Conservation (phyloP, 495 filamentous ascomycete species). For the Achaetomiella virescens region DNA sequence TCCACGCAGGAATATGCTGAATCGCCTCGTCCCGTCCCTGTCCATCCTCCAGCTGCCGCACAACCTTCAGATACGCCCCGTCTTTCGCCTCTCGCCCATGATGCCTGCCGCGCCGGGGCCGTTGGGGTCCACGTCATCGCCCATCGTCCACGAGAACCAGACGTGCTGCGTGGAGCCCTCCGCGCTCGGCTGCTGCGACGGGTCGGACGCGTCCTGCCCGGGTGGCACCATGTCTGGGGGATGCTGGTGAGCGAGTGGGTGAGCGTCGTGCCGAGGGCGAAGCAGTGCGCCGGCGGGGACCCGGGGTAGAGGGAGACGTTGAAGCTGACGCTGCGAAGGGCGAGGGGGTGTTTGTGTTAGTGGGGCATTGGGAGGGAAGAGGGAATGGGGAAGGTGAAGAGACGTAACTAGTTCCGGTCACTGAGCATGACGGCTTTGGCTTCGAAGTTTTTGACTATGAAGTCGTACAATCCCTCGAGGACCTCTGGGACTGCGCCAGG, state of each 20-base stretch:
- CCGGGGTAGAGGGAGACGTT: conserved; percentile 12
- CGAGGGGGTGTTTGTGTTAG: not conserved
- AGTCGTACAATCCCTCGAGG: conserved; percentile 10
- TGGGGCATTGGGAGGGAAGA: not conserved
- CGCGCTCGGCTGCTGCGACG: not conserved
- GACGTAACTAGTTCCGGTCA: conserved; percentile 24
- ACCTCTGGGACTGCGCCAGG: not conserved
- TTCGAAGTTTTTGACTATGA: conserved; percentile 19
- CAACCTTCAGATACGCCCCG: conserved; percentile 2
- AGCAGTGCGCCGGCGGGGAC: conserved; percentile 9
- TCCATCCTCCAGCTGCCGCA: conserved; percentile 11
- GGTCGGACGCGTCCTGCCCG: not conserved
- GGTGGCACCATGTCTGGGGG: conserved; percentile 18
- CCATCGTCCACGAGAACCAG: conserved; percentile 19
- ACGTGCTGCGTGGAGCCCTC: not conserved
- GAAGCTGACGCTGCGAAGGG: conserved; percentile 19
- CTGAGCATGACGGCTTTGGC: conserved; percentile 21
- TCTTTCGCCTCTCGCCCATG: not conserved
- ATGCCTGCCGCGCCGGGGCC: not conserved
- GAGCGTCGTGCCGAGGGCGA: conserved; percentile 20
- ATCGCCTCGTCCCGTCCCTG: conserved; percentile 11
- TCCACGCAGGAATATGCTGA: not conserved
- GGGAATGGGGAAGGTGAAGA: not conserved
- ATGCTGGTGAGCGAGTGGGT: conserved; percentile 9
- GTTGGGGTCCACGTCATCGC: not conserved